Evolutionary conservation across 2,329 filamentous ascomycete species (phyloP).

Genomic region (Colletotrichum caudatum): DNA sequence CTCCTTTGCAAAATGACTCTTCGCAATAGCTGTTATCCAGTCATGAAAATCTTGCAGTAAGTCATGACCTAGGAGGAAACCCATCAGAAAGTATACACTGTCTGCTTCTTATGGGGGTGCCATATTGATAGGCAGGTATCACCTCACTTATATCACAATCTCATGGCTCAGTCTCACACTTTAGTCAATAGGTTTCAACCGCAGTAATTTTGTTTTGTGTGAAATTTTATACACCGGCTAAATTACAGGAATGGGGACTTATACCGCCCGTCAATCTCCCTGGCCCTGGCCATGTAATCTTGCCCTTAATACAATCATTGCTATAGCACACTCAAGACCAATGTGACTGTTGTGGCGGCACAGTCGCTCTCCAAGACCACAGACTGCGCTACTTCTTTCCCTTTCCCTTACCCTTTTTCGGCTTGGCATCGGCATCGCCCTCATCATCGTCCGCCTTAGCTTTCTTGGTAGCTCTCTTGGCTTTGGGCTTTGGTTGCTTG

Average conservation of each 20-base stretch:
- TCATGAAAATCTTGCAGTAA: too few relatives aligned
- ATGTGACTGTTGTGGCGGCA: neutral
- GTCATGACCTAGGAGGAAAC: too few relatives aligned
- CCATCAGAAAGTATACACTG: too few relatives aligned
- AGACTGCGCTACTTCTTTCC: conserved; percentile 53
- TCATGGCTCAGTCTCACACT: neutral
- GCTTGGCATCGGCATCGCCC: conserved; percentile 64
- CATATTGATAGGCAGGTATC: neutral
- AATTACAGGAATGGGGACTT: neutral
- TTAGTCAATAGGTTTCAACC: too few relatives aligned
- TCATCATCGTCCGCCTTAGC: conserved; percentile 62
- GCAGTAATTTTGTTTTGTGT: neutral
- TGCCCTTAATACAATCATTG: neutral
- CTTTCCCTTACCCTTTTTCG: conserved; percentile 67
- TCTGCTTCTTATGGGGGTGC: neutral
- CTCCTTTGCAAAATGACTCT: neutral
- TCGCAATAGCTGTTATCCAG: neutral
- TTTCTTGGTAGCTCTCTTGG: conserved; percentile 54
- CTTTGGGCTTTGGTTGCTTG: conserved; percentile 82
- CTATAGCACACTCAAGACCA: neutral
- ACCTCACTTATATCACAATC: neutral
- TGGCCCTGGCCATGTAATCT: neutral
- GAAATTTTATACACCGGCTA: conserved; percentile 6
- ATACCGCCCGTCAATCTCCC: neutral
- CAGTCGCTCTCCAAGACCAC: neutral